Percentiles rank a stretch among this genome's conserved stretches.
These are phyloP conservation scores for Dothideomycetes sp. DNA, from an alignment of 2,329 filamentous ascomycete genomes.

Conservation along the genomic window DNA sequence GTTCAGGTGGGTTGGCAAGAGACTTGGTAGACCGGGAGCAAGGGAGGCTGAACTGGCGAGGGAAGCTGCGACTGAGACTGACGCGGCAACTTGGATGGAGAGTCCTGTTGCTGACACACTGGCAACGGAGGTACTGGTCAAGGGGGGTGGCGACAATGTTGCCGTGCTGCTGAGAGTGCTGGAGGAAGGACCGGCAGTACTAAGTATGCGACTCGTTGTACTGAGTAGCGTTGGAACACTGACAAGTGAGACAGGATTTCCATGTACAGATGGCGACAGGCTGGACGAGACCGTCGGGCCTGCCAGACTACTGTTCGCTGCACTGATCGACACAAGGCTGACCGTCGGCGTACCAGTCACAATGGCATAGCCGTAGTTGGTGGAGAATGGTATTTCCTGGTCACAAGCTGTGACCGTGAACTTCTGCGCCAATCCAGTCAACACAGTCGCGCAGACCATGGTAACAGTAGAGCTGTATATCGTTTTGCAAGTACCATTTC, in stretches of 20 bases:
- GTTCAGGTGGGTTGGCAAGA: not conserved
- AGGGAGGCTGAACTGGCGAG: conserved; percentile 6
- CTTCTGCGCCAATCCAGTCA: conserved; percentile 29
- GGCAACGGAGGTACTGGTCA: conserved; percentile 10
- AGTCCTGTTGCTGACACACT: not conserved
- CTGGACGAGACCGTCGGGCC: not conserved
- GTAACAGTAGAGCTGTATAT: conserved; percentile 29
- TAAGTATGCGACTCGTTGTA: no score
- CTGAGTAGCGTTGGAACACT: not conserved
- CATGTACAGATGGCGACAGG: no score
- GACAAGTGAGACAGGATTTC: no score
- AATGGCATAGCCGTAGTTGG: conserved; percentile 31
- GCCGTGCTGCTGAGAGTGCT: not conserved
- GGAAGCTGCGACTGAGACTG: no score
- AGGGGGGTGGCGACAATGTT: not conserved
- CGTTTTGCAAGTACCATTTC: conserved; percentile 27
- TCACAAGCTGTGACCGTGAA: conserved; percentile 30
- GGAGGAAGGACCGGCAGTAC: not conserved
- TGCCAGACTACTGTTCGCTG: not conserved
- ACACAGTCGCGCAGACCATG: conserved; percentile 32
- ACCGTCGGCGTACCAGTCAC: conserved; percentile 23
- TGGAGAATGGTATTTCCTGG: conserved; percentile 36
- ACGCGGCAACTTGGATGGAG: no score
- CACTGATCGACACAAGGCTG: not conserved
- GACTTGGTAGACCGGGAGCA: conserved; percentile 7